Evolutionary conservation across 108 stramenopile genomes (phyloP).

Genomic region (Cyclostephanos tholiformis): DNA sequence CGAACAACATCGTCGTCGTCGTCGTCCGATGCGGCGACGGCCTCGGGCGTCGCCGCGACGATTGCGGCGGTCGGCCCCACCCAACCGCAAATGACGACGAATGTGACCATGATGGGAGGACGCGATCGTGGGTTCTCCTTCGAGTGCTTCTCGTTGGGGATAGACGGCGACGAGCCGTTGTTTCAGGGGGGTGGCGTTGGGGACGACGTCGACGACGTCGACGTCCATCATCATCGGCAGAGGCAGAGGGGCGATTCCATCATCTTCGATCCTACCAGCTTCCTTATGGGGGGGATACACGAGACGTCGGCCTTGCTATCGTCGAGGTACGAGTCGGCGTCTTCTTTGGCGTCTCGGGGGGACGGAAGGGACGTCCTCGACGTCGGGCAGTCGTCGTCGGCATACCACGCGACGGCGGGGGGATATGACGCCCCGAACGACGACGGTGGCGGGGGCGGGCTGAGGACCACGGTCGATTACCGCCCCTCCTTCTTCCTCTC

Average conservation of each 20-base stretch:
- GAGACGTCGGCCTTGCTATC: constrained; percentile 70
- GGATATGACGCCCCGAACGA: too few species aligned
- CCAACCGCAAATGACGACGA: neutral
- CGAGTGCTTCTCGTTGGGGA: neutral
- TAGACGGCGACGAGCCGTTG: neutral
- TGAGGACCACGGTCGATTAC: too few species aligned
- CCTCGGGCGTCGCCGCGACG: too few species aligned
- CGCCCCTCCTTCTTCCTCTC: neutral
- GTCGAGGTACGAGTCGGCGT: neutral
- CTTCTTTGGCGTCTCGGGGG: constrained; percentile 6
- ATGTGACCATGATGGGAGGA: neutral
- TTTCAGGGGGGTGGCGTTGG: neutral
- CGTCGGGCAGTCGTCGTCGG: too few species aligned
- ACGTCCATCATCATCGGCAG: neutral
- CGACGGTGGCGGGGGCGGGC: too few species aligned
- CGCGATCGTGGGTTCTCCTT: neutral
- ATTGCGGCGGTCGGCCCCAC: neutral
- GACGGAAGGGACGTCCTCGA: neutral
- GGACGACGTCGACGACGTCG: constrained; percentile 2
- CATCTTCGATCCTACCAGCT: constrained; percentile 88
- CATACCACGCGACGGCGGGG: neutral
- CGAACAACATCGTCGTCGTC: neutral
- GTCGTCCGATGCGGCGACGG: neutral
- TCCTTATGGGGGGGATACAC: constrained; percentile 89
- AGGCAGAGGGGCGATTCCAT: constrained; percentile 90